Percentiles rank a stretch among this genome's conserved stretches.
Evolutionary conservation across 2,329 filamentous ascomycete genomes (phyloP).

Genomic region (Pseudogymnoascus sp.): DNA sequence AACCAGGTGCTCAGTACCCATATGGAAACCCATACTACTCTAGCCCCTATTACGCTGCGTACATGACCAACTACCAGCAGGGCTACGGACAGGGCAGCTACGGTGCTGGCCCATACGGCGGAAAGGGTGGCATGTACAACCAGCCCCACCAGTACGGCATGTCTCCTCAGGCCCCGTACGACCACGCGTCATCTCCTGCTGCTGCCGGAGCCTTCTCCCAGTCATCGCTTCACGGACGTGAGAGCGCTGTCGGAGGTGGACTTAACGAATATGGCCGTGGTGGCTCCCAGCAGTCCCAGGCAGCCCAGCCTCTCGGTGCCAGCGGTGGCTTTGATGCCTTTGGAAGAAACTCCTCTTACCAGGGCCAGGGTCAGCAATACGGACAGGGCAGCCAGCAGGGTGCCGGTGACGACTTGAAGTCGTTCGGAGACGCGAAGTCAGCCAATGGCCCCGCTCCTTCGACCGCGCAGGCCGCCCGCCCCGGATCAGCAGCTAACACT

Average conservation of each 20-base stretch:
- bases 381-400: constrained; percentile 26
- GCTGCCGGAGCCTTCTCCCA: constrained; percentile 24
- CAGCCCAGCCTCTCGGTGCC: constrained; percentile 27
- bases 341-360: constrained; percentile 27
- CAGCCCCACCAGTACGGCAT: constrained; percentile 30
- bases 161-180: constrained; percentile 28
- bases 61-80: constrained; percentile 45
- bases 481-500: constrained; percentile 31
- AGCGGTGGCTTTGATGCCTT: constrained; percentile 30
- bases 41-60: constrained; percentile 56
- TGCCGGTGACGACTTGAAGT: constrained; percentile 29
- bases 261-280: constrained; percentile 30
- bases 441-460: constrained; percentile 30
- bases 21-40: constrained; percentile 52
- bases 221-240: constrained; percentile 29
- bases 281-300: constrained; percentile 27
- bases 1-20: constrained; percentile 37
- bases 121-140: constrained; percentile 27
- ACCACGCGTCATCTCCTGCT: constrained; percentile 29
- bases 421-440: constrained; percentile 30
- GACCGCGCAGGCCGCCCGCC: constrained; percentile 28
- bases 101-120: constrained; percentile 29
- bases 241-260: constrained; percentile 26
- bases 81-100: constrained; percentile 30
- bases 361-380: constrained; percentile 27